Base-by-base conservation (phyloP, 805 yeast genomes). In the Yarrowia alimentaria region DNA sequence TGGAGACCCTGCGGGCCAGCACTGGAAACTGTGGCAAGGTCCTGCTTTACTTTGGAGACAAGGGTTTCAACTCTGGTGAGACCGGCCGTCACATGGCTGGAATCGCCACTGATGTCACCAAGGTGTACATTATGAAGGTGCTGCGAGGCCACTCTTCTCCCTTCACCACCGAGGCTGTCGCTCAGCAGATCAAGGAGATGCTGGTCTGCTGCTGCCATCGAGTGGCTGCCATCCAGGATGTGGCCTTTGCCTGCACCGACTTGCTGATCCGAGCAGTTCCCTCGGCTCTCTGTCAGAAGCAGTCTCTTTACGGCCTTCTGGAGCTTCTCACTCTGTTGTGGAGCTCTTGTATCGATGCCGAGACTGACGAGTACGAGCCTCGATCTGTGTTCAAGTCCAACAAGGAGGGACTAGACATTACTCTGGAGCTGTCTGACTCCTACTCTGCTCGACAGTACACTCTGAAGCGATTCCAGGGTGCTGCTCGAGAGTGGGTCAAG, bases 351-450 rank as follows among this genome's bases (percentile, higher is more conserved):
- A 71, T 82, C 31, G 96, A 90, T 64, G 88, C 90, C 6, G 94
- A 85, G 56, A 77, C 81, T 14, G 84, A 85, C 62, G 87, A 80
- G 64, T 91, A 87, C 63, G 87, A 85, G 53, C 98, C 98, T 3
- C 76, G 80, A n/a, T 79, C 83, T 26, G 75, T 75, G 28, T 90
- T 83, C 61, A 58, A 57, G 16, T 68, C 80, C 45, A 66, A 69
- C 14, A 71, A 70, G 56, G 66, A 73, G 1, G 70, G 61, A 58
- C 76, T 58, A 53, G 77, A 77, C 6, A 75, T 82, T 26, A 64
- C 66, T 17, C 65, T 85, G 22, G 71, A 75, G 14, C 74, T 89
- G 20, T 81, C 95, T 0, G 96, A 89, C 62, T 78, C 86, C 5
- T 77, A 82, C 55, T 71, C 72, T 16, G 85, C 94, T 85, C 78